phyloP scores from a whole-genome alignment of 495 filamentous ascomycete species.

The Baudoinia panamericana region DNA sequence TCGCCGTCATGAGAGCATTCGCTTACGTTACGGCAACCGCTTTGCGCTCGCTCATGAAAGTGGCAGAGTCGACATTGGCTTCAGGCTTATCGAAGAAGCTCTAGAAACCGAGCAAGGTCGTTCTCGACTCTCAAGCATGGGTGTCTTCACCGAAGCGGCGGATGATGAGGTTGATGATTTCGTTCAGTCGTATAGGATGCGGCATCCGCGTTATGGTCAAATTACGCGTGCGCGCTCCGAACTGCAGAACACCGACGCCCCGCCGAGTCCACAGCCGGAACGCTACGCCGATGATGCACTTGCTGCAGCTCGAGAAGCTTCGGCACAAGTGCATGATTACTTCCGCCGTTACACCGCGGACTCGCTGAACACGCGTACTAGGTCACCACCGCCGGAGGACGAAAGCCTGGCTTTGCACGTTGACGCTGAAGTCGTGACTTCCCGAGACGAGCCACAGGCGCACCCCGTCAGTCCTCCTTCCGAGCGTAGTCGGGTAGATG shows the following conservation, averaged over 20 bases:
- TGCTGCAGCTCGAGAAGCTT: conserved; percentile 2
- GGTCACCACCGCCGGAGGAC: conserved; percentile 6
- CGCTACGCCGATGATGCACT: conserved; percentile 2
- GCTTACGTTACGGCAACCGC: conserved; percentile 7
- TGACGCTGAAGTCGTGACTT: conserved; percentile 47
- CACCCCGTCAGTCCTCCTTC: conserved; percentile 24
- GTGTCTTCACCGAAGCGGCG: neutral
- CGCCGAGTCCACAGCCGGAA: conserved; percentile 5
- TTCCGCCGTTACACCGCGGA: conserved; percentile 12
- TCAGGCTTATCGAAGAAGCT: conserved; percentile 19
- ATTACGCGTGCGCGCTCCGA: neutral
- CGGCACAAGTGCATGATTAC: conserved; percentile 7
- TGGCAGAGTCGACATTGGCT: conserved; percentile 13
- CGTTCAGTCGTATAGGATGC: neutral
- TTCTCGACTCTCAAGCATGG: conserved; percentile 4
- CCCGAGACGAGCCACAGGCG: conserved; percentile 15
- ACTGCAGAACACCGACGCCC: neutral
- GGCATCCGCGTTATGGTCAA: neutral
- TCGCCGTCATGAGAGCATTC: neutral
- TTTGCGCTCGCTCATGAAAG: conserved; percentile 12
- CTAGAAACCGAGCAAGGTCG: conserved; percentile 20
- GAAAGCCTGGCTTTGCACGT: conserved; percentile 10
- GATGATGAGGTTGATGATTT: neutral
- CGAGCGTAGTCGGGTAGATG: conserved; percentile 7
- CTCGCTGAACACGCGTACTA: neutral